These are phyloP conservation scores for Fusarium coicis DNA, from an alignment of 2,329 filamentous ascomycete species.

Conservation along the genomic window DNA sequence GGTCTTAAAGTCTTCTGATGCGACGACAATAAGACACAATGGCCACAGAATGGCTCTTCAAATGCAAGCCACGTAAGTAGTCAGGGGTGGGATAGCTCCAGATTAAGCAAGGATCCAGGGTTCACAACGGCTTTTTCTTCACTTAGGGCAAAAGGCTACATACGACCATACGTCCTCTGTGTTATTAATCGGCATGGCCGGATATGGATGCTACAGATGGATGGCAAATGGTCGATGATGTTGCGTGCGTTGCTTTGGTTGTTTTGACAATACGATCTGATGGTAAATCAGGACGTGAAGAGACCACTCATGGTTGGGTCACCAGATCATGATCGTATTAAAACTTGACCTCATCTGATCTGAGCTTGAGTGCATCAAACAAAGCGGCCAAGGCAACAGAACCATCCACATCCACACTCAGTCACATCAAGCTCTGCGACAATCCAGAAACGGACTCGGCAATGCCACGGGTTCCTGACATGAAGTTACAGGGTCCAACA, in stretches of 20 bases:
- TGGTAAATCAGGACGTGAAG: background rate
- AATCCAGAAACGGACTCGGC: slow-evolving; percentile 26
- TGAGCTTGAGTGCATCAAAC: slow-evolving; percentile 10
- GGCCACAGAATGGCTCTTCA: background rate
- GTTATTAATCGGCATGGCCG: slow-evolving; percentile 27
- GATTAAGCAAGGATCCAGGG: slow-evolving; percentile 20
- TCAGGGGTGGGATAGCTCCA: slow-evolving; percentile 27
- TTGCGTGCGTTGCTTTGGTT: background rate
- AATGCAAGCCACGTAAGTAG: slow-evolving; percentile 25
- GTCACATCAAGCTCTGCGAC: slow-evolving; percentile 25
- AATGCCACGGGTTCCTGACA: slow-evolving; percentile 36
- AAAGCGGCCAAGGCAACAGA: slow-evolving; percentile 10
- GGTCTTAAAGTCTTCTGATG: background rate
- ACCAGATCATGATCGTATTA: slow-evolving; percentile 7
- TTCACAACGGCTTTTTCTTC: slow-evolving; percentile 23
- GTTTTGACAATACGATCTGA: background rate
- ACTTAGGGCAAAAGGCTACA: background rate
- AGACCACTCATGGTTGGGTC: slow-evolving; percentile 4
- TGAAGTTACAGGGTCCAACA: slow-evolving; percentile 13
- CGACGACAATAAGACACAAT: background rate
- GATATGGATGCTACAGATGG: slow-evolving; percentile 6
- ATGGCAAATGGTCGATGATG: slow-evolving; percentile 11
- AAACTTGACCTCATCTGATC: background rate
- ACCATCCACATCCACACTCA: background rate
- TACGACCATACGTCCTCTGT: background rate